Evolutionary conservation across 2,329 filamentous ascomycete genomes (phyloP).

Genomic region (Paradendryphiella salina): DNA sequence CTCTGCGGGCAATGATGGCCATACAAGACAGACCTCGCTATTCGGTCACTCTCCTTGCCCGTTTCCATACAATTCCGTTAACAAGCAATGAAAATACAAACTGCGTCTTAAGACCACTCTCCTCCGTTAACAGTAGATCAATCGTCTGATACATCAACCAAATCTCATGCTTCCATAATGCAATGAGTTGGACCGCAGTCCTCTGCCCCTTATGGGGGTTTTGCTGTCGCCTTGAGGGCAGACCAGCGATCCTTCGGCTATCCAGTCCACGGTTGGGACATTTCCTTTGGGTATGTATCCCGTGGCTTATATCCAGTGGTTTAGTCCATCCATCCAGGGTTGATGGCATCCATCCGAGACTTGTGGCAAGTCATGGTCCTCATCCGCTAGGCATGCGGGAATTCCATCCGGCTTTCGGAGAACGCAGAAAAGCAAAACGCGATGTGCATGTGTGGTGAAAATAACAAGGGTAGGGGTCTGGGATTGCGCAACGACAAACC

Average conservation of each 20-base stretch:
- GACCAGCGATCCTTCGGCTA: constrained; percentile 23
- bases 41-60: constrained; percentile 6
- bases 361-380: constrained; percentile 24
- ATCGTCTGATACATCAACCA: constrained; percentile 27
- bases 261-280: constrained; percentile 34
- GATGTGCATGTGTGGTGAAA: constrained; percentile 24
- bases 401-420: constrained; percentile 26
- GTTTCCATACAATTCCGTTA: constrained; percentile 9
- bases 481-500: constrained; percentile 35
- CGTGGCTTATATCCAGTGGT: constrained; percentile 21
- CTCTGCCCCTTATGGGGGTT: constrained; percentile 22
- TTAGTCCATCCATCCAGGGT: constrained; percentile 17
- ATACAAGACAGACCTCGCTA: constrained; percentile 14
- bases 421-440: constrained; percentile 33
- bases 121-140: constrained; percentile 24
- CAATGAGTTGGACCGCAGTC: constrained; percentile 32
- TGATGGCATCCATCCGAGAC: constrained; percentile 30
- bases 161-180: constrained; percentile 33
- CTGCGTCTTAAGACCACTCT: background rate
- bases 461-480: constrained; percentile 24
- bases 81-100: constrained; percentile 11
- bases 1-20: constrained; percentile 9
- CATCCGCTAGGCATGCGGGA: constrained; percentile 31
- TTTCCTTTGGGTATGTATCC: constrained; percentile 22
- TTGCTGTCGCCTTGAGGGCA: constrained; percentile 23